A percentile compares a stretch with the other conserved stretches of the same genome.
phyloP scores from a whole-genome alignment of 768 basidiomycete genomes.

The Tricholoma matsutake region DNA sequence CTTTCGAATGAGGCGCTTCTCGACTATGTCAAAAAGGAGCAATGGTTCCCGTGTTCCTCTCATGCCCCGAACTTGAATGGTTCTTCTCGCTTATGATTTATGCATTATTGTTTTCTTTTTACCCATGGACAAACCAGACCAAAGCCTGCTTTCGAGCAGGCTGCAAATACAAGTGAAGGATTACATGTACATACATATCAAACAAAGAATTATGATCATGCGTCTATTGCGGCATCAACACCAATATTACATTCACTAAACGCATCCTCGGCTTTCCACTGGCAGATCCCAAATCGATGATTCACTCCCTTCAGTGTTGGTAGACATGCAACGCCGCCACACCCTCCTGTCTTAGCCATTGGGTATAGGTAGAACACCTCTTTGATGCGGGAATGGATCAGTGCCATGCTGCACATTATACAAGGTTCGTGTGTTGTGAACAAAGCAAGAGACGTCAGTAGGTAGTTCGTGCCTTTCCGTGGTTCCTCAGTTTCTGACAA shows the following conservation, averaged over 20 bases:
- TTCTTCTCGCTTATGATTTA: background rate
- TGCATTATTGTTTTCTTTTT: conserved; percentile 4
- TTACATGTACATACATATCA: background rate
- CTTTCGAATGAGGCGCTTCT: conserved; percentile 46
- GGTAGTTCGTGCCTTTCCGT: conserved; percentile 76
- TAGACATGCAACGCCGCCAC: conserved; percentile 72
- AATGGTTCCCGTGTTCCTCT: conserved; percentile 47
- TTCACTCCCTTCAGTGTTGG: conserved; percentile 85
- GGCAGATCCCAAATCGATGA: conserved; percentile 75
- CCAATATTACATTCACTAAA: conserved; percentile 14
- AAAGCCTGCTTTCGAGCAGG: no score
- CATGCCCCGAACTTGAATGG: conserved; percentile 11
- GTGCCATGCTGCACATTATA: conserved; percentile 96
- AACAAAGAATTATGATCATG: conserved; percentile 22
- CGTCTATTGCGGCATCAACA: conserved; percentile 37
- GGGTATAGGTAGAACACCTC: conserved; percentile 75
- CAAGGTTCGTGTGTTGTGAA: conserved; percentile 98
- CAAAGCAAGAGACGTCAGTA: conserved; percentile 78
- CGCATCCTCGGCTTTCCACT: conserved; percentile 47
- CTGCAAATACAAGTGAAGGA: no score
- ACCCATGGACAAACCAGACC: no score
- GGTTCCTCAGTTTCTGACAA: conserved; percentile 13
- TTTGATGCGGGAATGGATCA: conserved; percentile 92
- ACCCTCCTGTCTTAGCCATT: conserved; percentile 81
- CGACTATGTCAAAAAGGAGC: conserved; percentile 49